A percentile compares a stretch with the other conserved stretches of the same genome.
These are phyloP conservation scores for Pichia cabralensis DNA, from an alignment of 805 yeast species.

Conservation along the genomic window DNA sequence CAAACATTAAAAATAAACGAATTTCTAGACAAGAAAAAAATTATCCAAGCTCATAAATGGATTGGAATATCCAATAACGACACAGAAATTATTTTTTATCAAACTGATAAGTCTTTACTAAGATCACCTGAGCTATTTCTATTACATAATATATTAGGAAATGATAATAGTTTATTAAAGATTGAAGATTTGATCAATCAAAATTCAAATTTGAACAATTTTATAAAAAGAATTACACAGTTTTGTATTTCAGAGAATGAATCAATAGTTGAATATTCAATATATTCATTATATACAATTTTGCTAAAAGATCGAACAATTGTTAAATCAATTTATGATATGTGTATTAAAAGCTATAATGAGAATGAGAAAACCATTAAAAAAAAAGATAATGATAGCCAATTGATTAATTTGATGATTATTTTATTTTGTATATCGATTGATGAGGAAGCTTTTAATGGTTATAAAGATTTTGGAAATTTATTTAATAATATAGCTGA, in stretches of 20 bases:
- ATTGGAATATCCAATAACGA: too few species aligned
- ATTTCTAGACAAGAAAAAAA: too few species aligned
- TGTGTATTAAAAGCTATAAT: neutral
- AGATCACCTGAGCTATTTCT: slow-evolving; percentile 3
- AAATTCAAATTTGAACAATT: too few species aligned
- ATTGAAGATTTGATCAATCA: too few species aligned
- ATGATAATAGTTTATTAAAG: neutral
- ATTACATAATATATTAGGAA: neutral
- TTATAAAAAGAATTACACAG: neutral
- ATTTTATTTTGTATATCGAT: slow-evolving; percentile 7
- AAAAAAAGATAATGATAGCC: neutral
- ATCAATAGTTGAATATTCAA: neutral
- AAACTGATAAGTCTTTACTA: neutral
- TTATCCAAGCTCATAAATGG: too few species aligned
- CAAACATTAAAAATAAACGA: too few species aligned
- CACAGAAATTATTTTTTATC: too few species aligned
- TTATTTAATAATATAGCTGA: neutral
- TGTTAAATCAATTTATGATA: neutral
- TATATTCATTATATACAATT: neutral
- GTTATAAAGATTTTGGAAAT: slow-evolving; percentile 1
- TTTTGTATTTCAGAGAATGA: neutral
- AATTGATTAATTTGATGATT: slow-evolving; percentile 5
- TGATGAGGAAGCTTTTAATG: slow-evolving; percentile 1
- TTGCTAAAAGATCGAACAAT: neutral
- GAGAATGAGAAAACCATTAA: too few species aligned